phyloP scores from a whole-genome alignment of 2,329 filamentous ascomycete genomes.

The Pseudocercospora musae region DNA sequence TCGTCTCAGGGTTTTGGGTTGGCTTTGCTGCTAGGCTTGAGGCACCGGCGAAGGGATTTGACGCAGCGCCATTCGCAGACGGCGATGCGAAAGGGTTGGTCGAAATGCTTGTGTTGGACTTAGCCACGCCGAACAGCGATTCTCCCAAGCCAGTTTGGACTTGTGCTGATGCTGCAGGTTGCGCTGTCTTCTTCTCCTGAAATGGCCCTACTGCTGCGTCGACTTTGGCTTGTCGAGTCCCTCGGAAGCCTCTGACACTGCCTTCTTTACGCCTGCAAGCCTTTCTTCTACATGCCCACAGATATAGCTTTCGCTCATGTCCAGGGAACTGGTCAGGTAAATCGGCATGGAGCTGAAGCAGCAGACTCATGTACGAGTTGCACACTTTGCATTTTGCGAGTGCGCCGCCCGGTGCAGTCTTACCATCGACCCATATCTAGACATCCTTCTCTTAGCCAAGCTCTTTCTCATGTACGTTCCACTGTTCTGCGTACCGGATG shows the following conservation, averaged over 20 bases:
- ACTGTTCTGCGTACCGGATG: constrained; percentile 64
- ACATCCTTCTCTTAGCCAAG: constrained; percentile 20
- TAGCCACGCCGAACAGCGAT: constrained; percentile 63
- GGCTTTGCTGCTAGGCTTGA: constrained; percentile 45
- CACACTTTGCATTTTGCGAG: constrained; percentile 85
- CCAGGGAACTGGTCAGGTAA: constrained; percentile 80
- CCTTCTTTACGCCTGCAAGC: constrained; percentile 78
- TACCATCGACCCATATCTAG: constrained; percentile 79
- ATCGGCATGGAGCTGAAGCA: constrained; percentile 89
- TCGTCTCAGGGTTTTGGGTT: constrained; percentile 34
- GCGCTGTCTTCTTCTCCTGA: constrained; percentile 26
- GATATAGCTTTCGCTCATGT: constrained; percentile 82
- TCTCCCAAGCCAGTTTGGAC: constrained; percentile 55
- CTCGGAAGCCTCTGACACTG: constrained; percentile 72
- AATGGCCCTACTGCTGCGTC: constrained; percentile 22
- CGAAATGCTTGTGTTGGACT: constrained; percentile 37
- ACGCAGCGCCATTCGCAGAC: constrained; percentile 34
- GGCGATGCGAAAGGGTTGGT: constrained; percentile 61
- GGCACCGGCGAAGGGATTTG: constrained; percentile 57
- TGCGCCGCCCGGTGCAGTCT: constrained; percentile 67
- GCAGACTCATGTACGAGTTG: constrained; percentile 74
- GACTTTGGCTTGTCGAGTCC: constrained; percentile 51
- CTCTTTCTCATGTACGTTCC: constrained; percentile 4
- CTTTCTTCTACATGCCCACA: constrained; percentile 77
- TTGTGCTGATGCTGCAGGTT: constrained; percentile 28